Percentiles rank a stretch among this genome's conserved stretches.
Evolutionary conservation across 805 yeast genomes (phyloP).

Genomic region (Metschnikowia picachoensis): DNA sequence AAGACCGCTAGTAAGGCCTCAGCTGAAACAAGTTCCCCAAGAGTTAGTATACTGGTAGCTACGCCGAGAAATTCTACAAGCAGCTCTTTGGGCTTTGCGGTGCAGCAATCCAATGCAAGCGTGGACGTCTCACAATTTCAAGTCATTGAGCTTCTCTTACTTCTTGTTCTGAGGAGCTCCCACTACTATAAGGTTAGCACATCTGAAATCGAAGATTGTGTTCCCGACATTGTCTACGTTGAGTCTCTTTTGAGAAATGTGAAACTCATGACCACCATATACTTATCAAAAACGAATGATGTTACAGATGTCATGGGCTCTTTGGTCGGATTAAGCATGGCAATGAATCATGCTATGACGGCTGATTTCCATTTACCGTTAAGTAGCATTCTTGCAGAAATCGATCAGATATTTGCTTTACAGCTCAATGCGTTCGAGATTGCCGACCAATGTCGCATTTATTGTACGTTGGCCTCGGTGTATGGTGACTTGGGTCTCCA

Average conservation of each 20-base stretch:
- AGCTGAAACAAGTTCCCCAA: slow-evolving; percentile 19
- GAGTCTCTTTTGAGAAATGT: slow-evolving; percentile 65
- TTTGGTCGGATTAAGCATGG: slow-evolving; percentile 30
- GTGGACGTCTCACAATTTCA: slow-evolving; percentile 29
- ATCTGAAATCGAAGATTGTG: slow-evolving; percentile 62
- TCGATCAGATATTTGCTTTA: slow-evolving; percentile 33
- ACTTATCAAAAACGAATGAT: slow-evolving; percentile 42
- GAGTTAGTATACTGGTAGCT: slow-evolving; percentile 8
- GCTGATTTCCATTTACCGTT: slow-evolving; percentile 20
- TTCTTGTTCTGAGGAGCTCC: slow-evolving; percentile 26
- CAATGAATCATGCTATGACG: not conserved
- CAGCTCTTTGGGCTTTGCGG: slow-evolving; percentile 22
- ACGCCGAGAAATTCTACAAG: slow-evolving; percentile 36
- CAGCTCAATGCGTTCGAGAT: slow-evolving; percentile 34
- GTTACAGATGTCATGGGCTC: slow-evolving; percentile 38
- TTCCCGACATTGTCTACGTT: slow-evolving; percentile 75
- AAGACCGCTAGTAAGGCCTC: slow-evolving; percentile 48
- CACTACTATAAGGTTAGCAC: slow-evolving; percentile 42
- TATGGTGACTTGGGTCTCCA: slow-evolving; percentile 57
- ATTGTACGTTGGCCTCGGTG: slow-evolving; percentile 60
- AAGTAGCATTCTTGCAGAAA: slow-evolving; percentile 40
- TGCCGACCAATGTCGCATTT: slow-evolving; percentile 56
- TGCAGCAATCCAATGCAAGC: slow-evolving; percentile 23
- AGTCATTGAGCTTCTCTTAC: slow-evolving; percentile 31
- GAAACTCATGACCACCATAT: slow-evolving; percentile 53